A percentile compares a stretch with the other conserved stretches of the same genome.
phyloP scores from a whole-genome alignment of 179 eudicot species.

The Gypsophila paniculata region DNA sequence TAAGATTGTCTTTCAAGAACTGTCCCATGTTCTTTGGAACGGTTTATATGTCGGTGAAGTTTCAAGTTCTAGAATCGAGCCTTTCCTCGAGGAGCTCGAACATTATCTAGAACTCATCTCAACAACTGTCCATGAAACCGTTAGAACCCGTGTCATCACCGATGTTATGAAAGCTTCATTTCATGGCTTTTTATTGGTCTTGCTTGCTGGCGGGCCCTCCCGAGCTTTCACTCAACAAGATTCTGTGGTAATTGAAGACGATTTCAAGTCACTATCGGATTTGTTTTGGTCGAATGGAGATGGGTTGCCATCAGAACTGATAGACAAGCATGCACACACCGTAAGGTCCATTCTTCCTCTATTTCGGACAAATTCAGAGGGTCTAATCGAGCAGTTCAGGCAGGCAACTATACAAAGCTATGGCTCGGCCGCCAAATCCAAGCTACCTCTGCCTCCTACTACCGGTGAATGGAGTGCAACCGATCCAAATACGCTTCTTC shows the following conservation, averaged over 20 bases:
- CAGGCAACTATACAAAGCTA: constrained; percentile 24
- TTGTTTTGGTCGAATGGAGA: constrained; percentile 90
- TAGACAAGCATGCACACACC: constrained; percentile 47
- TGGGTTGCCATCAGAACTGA: constrained; percentile 74
- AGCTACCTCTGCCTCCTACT: constrained; percentile 73
- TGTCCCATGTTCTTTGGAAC: constrained; percentile 65
- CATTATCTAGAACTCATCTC: constrained; percentile 58
- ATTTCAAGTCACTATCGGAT: constrained; percentile 59
- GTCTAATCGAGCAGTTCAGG: constrained; percentile 61
- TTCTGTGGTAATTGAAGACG: constrained; percentile 55
- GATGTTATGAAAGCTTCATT: constrained; percentile 86
- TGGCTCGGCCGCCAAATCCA: constrained; percentile 50
- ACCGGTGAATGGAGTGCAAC: constrained; percentile 66
- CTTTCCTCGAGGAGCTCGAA: constrained; percentile 70
- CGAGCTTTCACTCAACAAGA: constrained; percentile 61
- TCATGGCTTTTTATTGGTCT: constrained; percentile 73
- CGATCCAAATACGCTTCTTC: constrained; percentile 71
- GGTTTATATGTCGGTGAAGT: constrained; percentile 65
- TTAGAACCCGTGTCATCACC: constrained; percentile 70
- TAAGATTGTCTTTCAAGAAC: constrained; percentile 60
- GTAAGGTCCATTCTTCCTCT: constrained; percentile 56
- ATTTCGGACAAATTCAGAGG: constrained; percentile 40
- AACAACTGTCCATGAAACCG: constrained; percentile 67
- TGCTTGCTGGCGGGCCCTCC: constrained; percentile 92
- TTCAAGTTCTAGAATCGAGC: constrained; percentile 61